A percentile compares a stretch with the other conserved stretches of the same genome.
Evolutionary conservation across 2,329 filamentous ascomycete genomes (phyloP).

Genomic region (Fusarium verrucosum): DNA sequence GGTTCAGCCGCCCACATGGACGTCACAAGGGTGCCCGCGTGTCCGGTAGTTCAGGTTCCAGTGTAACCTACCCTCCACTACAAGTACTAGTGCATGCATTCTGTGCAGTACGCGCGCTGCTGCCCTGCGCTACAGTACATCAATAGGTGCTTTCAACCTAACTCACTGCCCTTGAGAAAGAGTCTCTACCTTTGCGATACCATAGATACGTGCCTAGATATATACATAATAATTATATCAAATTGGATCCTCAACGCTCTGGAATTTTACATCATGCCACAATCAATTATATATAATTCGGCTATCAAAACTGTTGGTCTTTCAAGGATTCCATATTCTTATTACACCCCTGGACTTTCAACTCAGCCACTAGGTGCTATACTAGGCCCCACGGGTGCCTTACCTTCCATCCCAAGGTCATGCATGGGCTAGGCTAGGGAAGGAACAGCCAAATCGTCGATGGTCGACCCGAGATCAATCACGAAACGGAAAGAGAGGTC

Average conservation of each 20-base stretch:
- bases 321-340: not conserved
- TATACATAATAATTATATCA: not conserved
- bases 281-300: not conserved
- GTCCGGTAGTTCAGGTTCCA: conserved; percentile 35
- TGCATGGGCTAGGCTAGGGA: conserved; percentile 24
- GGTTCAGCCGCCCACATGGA: conserved; percentile 9
- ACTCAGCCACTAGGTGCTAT: conserved; percentile 19
- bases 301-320: not conserved
- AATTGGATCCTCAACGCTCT: not conserved
- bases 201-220: too few relatives aligned
- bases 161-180: not conserved
- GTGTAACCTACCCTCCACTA: conserved; percentile 16
- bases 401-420: conserved; percentile 2
- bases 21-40: conserved; percentile 26
- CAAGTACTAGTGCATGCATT: too few relatives aligned
- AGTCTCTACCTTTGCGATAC: not conserved
- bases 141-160: too few relatives aligned
- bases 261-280: not conserved
- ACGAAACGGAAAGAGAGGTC: conserved; percentile 23
- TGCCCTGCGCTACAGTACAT: not conserved
- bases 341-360: not conserved
- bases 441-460: conserved; percentile 23
- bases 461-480: conserved; percentile 1
- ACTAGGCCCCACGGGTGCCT: conserved; percentile 16
- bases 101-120: not conserved